These are phyloP conservation scores for Rhododendron ovatum DNA, from an alignment of 148 eudicot species.

Conservation along the genomic window DNA sequence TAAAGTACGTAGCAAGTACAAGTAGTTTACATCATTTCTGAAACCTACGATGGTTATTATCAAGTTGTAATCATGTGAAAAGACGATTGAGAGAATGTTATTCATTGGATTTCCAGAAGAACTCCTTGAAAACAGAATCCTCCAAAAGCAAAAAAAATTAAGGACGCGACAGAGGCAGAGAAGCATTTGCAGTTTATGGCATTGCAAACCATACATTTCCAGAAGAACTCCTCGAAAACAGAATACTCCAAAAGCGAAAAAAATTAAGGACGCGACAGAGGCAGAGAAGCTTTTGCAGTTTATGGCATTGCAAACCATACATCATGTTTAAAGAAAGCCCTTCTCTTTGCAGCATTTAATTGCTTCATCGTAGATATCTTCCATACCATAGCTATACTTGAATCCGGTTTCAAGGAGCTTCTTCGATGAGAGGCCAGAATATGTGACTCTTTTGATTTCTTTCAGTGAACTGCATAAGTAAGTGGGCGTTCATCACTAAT, in stretches of 20 bases:
- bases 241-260: not conserved
- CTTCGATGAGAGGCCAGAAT: slow-evolving; percentile 12
- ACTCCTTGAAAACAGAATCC: no score
- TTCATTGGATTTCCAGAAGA: not conserved
- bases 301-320: not conserved
- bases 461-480: not conserved
- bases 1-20: not conserved
- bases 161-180: no score
- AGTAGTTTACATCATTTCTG: not conserved
- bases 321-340: slow-evolving; percentile 15
- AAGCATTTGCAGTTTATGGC: no score
- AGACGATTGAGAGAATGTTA: not conserved
- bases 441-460: not conserved
- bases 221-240: not conserved
- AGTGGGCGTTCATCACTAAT: not conserved
- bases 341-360: slow-evolving; percentile 32
- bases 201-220: no score
- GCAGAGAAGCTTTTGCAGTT: not conserved
- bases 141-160: no score
- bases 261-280: not conserved
- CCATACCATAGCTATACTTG: slow-evolving; percentile 15
- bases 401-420: slow-evolving; percentile 29
- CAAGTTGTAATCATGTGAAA: not conserved
- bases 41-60: not conserved
- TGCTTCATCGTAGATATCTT: slow-evolving; percentile 24